A percentile compares a stretch with the other conserved stretches of the same genome.
Evolutionary conservation across 805 yeast species (phyloP).

Genomic region (Blastobotrys parvus): DNA sequence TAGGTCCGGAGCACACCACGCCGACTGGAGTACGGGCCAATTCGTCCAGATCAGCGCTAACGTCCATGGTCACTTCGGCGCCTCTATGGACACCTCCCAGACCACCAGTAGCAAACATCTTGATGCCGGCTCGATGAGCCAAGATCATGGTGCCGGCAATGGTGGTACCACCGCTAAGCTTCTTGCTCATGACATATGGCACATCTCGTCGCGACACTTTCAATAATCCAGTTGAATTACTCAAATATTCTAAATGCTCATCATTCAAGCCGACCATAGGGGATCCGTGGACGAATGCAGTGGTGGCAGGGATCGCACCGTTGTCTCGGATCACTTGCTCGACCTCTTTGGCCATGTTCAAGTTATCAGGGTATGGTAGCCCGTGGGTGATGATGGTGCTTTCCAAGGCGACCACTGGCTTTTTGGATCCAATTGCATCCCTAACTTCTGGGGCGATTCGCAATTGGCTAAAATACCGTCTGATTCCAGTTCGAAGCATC

Average conservation of each 20-base stretch:
- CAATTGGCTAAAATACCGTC: neutral
- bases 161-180: slow-evolving; percentile 78
- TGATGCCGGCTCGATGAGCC: slow-evolving; percentile 65
- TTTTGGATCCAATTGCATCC: slow-evolving; percentile 48
- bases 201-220: slow-evolving; percentile 80
- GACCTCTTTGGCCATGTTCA: slow-evolving; percentile 62
- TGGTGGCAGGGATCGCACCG: slow-evolving; percentile 80
- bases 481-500: neutral
- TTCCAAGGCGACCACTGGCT: slow-evolving; percentile 76
- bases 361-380: slow-evolving; percentile 69
- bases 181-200: slow-evolving; percentile 56
- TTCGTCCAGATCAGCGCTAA: slow-evolving; percentile 83
- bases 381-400: slow-evolving; percentile 89
- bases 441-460: slow-evolving; percentile 39
- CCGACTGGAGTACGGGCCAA: slow-evolving; percentile 74
- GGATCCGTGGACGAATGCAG: slow-evolving; percentile 64
- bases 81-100: slow-evolving; percentile 86
- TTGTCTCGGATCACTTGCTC: slow-evolving; percentile 49
- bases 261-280: slow-evolving; percentile 59
- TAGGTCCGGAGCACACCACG: slow-evolving; percentile 91
- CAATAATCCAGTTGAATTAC: slow-evolving; percentile 32
- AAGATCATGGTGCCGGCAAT: slow-evolving; percentile 84
- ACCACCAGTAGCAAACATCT: slow-evolving; percentile 89
- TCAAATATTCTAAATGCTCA: slow-evolving; percentile 43
- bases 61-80: slow-evolving; percentile 66